phyloP scores from a whole-genome alignment of 169 alveolate genomes.

The Plasmodium billcollinsi region DNA sequence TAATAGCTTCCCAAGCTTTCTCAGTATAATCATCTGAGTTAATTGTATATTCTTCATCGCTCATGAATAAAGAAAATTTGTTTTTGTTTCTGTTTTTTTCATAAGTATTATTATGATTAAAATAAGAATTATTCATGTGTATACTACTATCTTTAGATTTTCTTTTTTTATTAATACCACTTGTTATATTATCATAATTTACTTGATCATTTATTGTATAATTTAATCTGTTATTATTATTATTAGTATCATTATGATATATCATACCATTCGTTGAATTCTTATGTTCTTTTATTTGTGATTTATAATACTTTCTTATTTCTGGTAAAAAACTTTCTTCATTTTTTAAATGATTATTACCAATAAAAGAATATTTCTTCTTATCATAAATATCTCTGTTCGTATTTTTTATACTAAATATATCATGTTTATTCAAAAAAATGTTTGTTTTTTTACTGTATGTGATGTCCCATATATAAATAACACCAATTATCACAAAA shows the following conservation, averaged over 20 bases:
- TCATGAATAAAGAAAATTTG: conserved; percentile 11
- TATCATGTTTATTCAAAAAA: not conserved
- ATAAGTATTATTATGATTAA: not conserved
- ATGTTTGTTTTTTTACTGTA: not conserved
- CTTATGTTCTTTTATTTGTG: conserved; percentile 15
- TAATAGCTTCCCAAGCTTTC: conserved; percentile 92
- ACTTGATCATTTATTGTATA: not conserved
- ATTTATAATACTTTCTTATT: not conserved
- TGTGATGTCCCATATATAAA: not conserved
- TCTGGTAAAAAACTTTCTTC: conserved; percentile 14
- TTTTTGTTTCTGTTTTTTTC: not conserved
- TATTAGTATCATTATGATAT: not conserved
- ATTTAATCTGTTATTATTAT: not conserved
- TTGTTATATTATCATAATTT: not conserved
- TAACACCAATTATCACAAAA: conserved; percentile 13
- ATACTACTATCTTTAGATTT: not conserved
- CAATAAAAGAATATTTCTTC: not conserved
- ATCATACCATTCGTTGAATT: not conserved
- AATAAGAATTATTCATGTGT: not conserved
- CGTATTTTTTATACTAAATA: not conserved
- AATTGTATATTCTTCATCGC: conserved; percentile 86
- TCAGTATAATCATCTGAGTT: conserved; percentile 91
- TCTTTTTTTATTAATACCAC: not conserved
- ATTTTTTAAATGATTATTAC: not conserved
- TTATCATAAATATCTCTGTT: not conserved